Percentiles rank a stretch among this genome's conserved stretches.
These are phyloP conservation scores for Ceratocystis destructans DNA, from an alignment of 2,329 filamentous ascomycete species.

Conservation along the genomic window DNA sequence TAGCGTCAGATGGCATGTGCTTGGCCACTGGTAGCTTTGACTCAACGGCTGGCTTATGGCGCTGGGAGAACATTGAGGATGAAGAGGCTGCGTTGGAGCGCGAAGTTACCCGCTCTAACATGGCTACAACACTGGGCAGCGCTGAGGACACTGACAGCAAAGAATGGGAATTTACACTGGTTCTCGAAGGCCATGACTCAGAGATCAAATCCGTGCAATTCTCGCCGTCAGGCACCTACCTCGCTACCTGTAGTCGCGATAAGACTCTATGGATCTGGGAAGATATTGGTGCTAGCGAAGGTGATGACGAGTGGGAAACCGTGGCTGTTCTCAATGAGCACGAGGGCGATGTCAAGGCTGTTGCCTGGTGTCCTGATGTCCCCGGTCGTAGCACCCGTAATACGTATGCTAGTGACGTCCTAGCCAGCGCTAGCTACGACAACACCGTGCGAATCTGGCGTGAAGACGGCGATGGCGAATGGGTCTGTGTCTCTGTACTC, in stretches of 20 bases:
- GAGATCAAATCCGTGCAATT: slow-evolving; percentile 77
- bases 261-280: slow-evolving; percentile 99
- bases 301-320: slow-evolving; percentile 93
- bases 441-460: slow-evolving; percentile 80
- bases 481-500: slow-evolving; percentile 75
- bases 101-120: slow-evolving; percentile 18
- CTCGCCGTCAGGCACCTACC: slow-evolving; percentile 57
- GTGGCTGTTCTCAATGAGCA: slow-evolving; percentile 91
- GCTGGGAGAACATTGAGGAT: slow-evolving; percentile 34
- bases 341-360: slow-evolving; percentile 85
- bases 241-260: slow-evolving; percentile 84
- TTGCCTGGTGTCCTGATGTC: slow-evolving; percentile 74
- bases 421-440: slow-evolving; percentile 89
- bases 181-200: slow-evolving; percentile 87
- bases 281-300: slow-evolving; percentile 58
- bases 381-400: slow-evolving; percentile 34
- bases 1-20: slow-evolving; percentile 50
- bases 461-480: slow-evolving; percentile 78
- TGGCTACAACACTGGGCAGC: slow-evolving; percentile 19
- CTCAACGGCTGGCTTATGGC: slow-evolving; percentile 76
- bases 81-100: slow-evolving; percentile 19
- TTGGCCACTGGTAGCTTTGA: slow-evolving; percentile 91
- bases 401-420: slow-evolving; percentile 50
- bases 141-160: slow-evolving; percentile 33
- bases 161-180: slow-evolving; percentile 84